These are phyloP conservation scores for Groenewaldozyma sp. DNA, from an alignment of 1,139 yeast genomes.

Conservation along the genomic window DNA sequence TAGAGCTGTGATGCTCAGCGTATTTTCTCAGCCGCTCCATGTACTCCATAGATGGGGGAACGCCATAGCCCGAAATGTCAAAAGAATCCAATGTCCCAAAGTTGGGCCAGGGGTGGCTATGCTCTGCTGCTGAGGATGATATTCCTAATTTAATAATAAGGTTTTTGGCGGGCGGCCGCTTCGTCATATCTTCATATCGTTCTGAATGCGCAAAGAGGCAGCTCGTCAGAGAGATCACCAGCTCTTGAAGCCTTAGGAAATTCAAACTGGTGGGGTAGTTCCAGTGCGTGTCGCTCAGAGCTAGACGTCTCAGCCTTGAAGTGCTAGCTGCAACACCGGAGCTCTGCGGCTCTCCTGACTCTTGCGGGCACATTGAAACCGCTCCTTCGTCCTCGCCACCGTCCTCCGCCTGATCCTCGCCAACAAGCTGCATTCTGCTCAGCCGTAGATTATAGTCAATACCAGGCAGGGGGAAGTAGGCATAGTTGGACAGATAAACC, in stretches of 20 bases:
- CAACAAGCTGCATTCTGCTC: neutral
- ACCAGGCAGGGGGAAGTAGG: neutral
- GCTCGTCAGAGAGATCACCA: neutral
- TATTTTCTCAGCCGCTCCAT: neutral
- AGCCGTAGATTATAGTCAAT: neutral
- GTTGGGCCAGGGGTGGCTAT: constrained; percentile 2
- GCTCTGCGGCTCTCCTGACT: neutral
- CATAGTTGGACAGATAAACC: neutral
- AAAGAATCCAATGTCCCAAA: neutral
- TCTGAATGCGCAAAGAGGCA: constrained; percentile 2
- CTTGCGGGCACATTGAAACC: no score
- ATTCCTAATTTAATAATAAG: neutral
- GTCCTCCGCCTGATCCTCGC: neutral
- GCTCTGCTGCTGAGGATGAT: neutral
- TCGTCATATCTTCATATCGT: constrained; percentile 1
- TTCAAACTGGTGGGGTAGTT: neutral
- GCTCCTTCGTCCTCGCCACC: neutral
- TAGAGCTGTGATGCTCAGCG: no score
- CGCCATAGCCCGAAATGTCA: neutral
- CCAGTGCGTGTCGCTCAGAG: neutral
- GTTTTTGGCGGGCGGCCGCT: neutral
- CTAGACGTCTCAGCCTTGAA: neutral
- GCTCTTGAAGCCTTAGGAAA: neutral
- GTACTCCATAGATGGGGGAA: constrained; percentile 1
- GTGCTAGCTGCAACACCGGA: neutral